A percentile compares a stretch with the other conserved stretches of the same genome.
Conservation (phyloP, 2,329 filamentous ascomycete species). For the Chalaropsis thielavioides region DNA sequence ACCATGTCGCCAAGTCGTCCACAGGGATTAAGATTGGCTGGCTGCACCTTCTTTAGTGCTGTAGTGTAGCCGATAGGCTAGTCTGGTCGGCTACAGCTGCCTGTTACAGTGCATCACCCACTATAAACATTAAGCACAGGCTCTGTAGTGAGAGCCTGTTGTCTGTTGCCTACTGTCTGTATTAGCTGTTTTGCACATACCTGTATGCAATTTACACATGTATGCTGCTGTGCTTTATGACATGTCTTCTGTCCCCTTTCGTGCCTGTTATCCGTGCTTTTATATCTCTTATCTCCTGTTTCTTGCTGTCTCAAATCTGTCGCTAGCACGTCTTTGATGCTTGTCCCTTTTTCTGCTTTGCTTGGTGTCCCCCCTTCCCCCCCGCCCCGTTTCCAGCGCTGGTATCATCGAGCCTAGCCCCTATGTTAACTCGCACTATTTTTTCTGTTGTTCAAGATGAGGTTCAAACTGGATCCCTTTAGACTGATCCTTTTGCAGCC, state of each 20-base stretch:
- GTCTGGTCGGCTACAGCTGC: neutral
- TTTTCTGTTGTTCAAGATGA: neutral
- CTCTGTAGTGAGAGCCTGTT: neutral
- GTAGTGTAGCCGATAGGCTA: no score
- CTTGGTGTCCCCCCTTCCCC: neutral
- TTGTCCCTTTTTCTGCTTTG: neutral
- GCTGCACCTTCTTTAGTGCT: neutral
- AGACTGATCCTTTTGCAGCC: neutral
- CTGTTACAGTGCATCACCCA: neutral
- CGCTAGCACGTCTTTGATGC: neutral
- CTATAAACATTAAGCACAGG: neutral
- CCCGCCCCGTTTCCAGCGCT: neutral
- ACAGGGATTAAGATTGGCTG: neutral
- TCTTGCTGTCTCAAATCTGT: neutral
- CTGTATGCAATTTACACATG: no score
- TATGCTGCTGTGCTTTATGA: no score
- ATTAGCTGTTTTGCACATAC: no score
- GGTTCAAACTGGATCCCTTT: slow-evolving; percentile 5
- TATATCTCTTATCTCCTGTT: neutral
- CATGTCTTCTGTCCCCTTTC: neutral
- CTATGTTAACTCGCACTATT: neutral
- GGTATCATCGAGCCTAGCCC: neutral
- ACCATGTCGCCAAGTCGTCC: neutral
- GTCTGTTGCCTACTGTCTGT: no score
- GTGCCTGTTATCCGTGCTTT: neutral